Evolutionary conservation across 1,284 basidiomycete species (phyloP), one percentile per base, ranked within the genome.

Genomic region (Heliocybe sulcata): DNA sequence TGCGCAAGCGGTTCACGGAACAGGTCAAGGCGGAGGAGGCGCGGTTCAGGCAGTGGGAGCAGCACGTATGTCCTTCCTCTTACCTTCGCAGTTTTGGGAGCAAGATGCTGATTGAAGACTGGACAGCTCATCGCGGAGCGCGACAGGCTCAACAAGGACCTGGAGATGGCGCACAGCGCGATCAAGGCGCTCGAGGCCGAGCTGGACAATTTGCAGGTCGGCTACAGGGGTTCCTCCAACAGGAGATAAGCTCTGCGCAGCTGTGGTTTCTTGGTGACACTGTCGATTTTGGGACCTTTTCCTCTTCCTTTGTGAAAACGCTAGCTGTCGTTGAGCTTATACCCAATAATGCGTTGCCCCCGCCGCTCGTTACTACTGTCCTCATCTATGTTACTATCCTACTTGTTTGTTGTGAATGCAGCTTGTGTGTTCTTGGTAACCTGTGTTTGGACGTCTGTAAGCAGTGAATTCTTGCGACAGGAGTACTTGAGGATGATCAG

Each of bases 21-120:
- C 96, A 99, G 77, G 97, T 99, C 81, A 99, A 99, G 80, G 80
- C 94, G 58, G 96, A 99, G 77, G 96, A 99, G 71, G 82, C 91
- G 11, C 81, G 97, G 58, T 99, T 99, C 83, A 85, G 97, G 68
- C 94, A 98, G 67, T 99, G 97, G 97, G 96, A 98, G 73, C 94
- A 97, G 76, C 95, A 98, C 75, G 90, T 94, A 70, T 61, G 88
- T 80, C 50, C 35, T n/a, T 25, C 10, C 51, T 51, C 6, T 31
- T 31, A 4, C 55, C 27, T 16, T 33, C 14, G 14, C n/a, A 26
- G 22, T 26, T 16, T 45, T 8, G 1, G 45, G 45, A 16, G 23
- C 52, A 16, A 23, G 35, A 31, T 20, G 20, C 49, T 56, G 45
- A 62, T 47, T 55, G 19, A 58, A 51, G 42, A 45, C 49, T 10